Evolutionary conservation across 331 rosid genomes (phyloP), one percentile per base, ranked within the genome.

Genomic region (Acacia concinna): DNA sequence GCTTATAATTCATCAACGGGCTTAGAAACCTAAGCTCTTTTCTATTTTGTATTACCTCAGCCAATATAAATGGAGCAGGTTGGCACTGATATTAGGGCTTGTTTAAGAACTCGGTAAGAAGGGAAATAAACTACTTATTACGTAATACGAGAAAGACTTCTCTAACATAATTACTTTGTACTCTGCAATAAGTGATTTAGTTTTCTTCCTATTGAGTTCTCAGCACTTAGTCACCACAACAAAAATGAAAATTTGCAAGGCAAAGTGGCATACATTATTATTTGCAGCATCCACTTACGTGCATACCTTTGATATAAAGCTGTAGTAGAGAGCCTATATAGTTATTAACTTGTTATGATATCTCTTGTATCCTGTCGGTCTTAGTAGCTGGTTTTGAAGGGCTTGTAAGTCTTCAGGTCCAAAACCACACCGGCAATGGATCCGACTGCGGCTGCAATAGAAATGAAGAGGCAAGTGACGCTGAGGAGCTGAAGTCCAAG

Each of bases 331-430:
- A 32, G 67, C 20, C 13, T 0, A 27, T 13, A 21, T 12, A 4
- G 35, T 27, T 59, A 13, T 27, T n/a, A n/a, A n/a, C n/a, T 54
- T 54, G 8, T 8, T 11, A 27, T 59, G 13, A 59, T 12, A 3
- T 60, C 67, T 14, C 23, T 1, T 4, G 30, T 6, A 27, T 60
- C 10, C 1, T 30, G 38, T 8, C 14, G 37, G 35, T 31, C 40
- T 88, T 87, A 91, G 43, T 91, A 89, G 52, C 88, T 90, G 73
- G 97, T 92, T 84, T 85, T 92, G 31, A 92, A 90, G 32, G 97
- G 97, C 81, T 90, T 92, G 34, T 85, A 92, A 43, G 89, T 88
- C 86, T 88, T 84, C 79, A 92, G 93, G 79, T 92, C 97, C 76
- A 92, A 89, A 70, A 75, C 89, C 3, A 88, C 90, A 4, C 94